These are phyloP conservation scores for Plasmodium fragile DNA, from an alignment of 169 alveolate genomes.

Conservation along the genomic window DNA sequence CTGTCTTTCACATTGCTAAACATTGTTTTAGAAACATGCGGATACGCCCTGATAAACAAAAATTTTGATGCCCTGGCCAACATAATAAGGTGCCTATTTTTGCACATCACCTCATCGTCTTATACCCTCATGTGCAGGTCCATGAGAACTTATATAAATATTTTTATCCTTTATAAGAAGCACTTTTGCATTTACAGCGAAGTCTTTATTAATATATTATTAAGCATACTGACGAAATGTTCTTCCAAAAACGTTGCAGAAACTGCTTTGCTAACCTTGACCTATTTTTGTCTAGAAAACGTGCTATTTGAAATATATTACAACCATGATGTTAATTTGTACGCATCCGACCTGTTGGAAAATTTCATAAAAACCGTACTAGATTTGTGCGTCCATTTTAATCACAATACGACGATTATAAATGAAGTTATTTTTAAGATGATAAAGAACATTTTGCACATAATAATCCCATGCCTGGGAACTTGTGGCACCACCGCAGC, in stretches of 20 bases:
- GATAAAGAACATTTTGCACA: conserved; percentile 44
- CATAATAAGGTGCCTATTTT: conserved; percentile 65
- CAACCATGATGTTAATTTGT: conserved; percentile 67
- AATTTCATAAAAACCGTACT: conserved; percentile 29
- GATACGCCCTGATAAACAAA: conserved; percentile 37
- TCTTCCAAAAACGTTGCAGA: conserved; percentile 57
- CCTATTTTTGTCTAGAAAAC: conserved; percentile 64
- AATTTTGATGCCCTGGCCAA: conserved; percentile 32
- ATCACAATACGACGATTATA: conserved; percentile 50
- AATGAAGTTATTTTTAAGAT: conserved; percentile 63
- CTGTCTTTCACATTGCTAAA: conserved; percentile 60
- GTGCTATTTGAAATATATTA: conserved; percentile 66
- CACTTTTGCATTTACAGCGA: conserved; percentile 63
- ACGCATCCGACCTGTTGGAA: conserved; percentile 68
- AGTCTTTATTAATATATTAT: conserved; percentile 61
- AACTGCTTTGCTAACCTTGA: conserved; percentile 53
- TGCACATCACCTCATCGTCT: conserved; percentile 64
- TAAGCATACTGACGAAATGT: conserved; percentile 36
- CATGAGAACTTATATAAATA: conserved; percentile 70
- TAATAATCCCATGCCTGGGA: conserved; percentile 27
- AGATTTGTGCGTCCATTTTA: conserved; percentile 48
- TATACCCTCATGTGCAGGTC: conserved; percentile 66
- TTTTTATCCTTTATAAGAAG: conserved; percentile 69
- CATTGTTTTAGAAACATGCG: conserved; percentile 52
- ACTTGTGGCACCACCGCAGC: not conserved